Conservation (phyloP, 179 eudicot species). For the Beta macrorhiza region DNA sequence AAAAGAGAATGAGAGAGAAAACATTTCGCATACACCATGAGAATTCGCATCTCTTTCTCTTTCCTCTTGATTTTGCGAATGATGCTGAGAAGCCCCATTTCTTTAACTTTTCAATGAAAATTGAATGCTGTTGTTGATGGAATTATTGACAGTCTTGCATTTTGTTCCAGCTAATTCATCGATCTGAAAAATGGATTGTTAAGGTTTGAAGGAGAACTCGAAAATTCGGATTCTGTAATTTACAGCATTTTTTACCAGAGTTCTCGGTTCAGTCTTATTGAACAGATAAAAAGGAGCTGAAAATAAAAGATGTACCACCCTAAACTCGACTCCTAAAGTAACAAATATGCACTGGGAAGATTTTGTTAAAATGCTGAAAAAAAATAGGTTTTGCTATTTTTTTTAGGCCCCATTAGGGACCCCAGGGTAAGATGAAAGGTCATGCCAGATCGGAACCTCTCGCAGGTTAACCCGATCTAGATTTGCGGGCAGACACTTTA, state of each 20-base stretch:
- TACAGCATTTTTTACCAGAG: neutral
- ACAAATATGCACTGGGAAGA: no score
- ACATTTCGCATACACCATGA: slow-evolving; percentile 76
- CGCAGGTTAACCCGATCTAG: no score
- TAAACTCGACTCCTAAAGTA: no score
- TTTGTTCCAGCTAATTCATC: neutral
- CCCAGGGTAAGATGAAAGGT: no score
- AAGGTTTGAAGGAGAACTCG: neutral
- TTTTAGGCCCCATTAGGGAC: no score
- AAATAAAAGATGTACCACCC: no score
- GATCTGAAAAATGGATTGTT: neutral
- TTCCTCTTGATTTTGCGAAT: slow-evolving; percentile 89
- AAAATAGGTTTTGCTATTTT: no score
- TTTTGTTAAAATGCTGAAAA: no score
- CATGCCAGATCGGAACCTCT: no score
- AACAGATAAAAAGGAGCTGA: no score
- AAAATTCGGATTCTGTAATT: neutral
- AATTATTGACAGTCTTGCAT: neutral
- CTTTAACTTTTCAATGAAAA: neutral
- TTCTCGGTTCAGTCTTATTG: no score
- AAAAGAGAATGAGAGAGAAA: neutral
- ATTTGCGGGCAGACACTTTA: no score
- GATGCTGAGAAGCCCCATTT: slow-evolving; percentile 93
- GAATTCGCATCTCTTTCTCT: slow-evolving; percentile 95
- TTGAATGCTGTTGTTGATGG: neutral